phyloP scores from a whole-genome alignment of 192 early-diverging fungal genomes.

The Backusella parvicylindrica region DNA sequence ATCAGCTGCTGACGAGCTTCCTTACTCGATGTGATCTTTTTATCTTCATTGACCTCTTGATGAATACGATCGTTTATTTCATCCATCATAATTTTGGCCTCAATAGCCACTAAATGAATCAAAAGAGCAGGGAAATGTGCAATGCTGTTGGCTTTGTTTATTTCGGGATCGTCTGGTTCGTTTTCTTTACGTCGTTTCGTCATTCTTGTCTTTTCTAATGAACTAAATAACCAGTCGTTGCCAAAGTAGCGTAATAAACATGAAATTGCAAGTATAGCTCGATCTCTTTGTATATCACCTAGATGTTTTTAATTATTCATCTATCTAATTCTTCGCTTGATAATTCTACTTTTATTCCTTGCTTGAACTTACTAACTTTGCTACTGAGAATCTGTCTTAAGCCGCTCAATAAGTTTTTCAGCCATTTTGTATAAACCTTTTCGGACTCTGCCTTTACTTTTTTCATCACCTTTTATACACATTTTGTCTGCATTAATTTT shows the following conservation, averaged over 20 bases:
- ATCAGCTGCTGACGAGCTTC: slow-evolving; percentile 25
- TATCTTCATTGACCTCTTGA: background rate
- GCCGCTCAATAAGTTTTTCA: slow-evolving; percentile 24
- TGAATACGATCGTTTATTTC: slow-evolving; percentile 19
- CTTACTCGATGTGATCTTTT: background rate
- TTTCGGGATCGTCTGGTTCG: background rate
- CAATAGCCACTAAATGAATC: slow-evolving; percentile 35
- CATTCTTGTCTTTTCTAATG: slow-evolving; percentile 13
- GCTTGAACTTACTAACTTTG: slow-evolving; percentile 27
- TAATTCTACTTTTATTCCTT: background rate
- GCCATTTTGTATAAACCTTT: slow-evolving; percentile 13
- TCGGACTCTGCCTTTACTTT: slow-evolving; percentile 10
- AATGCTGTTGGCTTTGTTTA: slow-evolving; percentile 9
- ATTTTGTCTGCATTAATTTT: background rate
- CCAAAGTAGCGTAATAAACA: slow-evolving; percentile 34
- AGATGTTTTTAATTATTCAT: background rate
- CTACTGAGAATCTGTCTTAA: slow-evolving; percentile 37
- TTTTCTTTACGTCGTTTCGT: slow-evolving; percentile 1
- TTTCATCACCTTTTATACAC: slow-evolving; percentile 10
- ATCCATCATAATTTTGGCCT: slow-evolving; percentile 40
- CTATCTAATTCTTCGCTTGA: background rate
- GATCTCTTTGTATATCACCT: slow-evolving; percentile 31
- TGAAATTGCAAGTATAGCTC: slow-evolving; percentile 21
- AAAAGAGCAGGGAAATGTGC: slow-evolving; percentile 38
- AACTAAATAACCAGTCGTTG: slow-evolving; percentile 35